Percentiles rank a stretch among this genome's conserved stretches.
These are phyloP conservation scores for Trichoderma lentiforme DNA, from an alignment of 2,329 filamentous ascomycete genomes.

Conservation along the genomic window DNA sequence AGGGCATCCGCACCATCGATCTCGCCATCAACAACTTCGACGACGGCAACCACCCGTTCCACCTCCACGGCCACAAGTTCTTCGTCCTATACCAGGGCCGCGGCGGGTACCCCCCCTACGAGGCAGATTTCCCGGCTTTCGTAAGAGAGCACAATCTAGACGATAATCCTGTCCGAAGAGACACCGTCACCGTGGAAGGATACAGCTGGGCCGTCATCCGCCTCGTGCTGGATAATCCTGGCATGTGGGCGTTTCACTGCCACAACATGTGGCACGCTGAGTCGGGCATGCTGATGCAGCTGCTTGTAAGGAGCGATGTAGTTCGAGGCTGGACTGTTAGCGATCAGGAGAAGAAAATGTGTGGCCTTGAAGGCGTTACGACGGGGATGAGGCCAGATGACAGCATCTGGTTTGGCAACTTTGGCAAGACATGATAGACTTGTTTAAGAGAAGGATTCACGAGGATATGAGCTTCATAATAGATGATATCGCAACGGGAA, in stretches of 20 bases:
- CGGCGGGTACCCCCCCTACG: conserved; percentile 35
- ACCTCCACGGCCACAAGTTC: conserved; percentile 60
- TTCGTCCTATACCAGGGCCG: conserved; percentile 40
- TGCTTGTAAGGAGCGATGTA: conserved; percentile 37
- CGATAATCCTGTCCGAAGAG: conserved; percentile 35
- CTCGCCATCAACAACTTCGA: conserved; percentile 60
- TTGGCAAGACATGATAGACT: conserved; percentile 6
- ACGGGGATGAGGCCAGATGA: conserved; percentile 35
- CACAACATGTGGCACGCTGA: conserved; percentile 58
- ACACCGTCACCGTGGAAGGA: conserved; percentile 50
- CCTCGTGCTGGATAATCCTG: conserved; percentile 55
- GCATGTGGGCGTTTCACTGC: conserved; percentile 57
- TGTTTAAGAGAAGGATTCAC: background rate
- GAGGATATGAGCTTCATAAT: background rate
- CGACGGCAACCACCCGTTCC: conserved; percentile 44
- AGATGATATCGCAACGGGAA: background rate
- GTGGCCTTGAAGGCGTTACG: conserved; percentile 28
- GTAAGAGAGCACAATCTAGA: conserved; percentile 26
- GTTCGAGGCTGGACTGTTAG: conserved; percentile 28
- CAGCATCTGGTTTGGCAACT: conserved; percentile 37
- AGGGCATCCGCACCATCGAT: conserved; percentile 51
- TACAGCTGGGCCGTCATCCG: conserved; percentile 55
- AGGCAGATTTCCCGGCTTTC: conserved; percentile 25
- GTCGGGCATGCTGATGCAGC: conserved; percentile 58
- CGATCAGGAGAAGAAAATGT: conserved; percentile 28